Conservation (phyloP, 2,329 filamentous ascomycete genomes). For the Calonectria pseudoturangicola region DNA sequence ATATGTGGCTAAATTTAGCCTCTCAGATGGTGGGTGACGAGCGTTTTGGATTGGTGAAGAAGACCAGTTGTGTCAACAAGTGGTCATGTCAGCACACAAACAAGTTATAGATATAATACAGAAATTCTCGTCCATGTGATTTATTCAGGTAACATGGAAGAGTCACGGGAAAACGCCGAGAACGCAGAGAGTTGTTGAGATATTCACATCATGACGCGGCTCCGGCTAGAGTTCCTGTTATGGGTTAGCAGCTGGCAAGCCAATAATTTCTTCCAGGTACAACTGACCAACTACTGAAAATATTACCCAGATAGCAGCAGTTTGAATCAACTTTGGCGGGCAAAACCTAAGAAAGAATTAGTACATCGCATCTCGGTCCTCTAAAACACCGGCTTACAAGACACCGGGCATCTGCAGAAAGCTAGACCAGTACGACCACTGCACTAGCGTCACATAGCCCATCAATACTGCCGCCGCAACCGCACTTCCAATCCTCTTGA, state of each 20-base stretch:
- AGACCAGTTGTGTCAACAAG: no score
- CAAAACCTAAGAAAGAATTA: constrained; percentile 36
- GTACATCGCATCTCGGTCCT: not conserved
- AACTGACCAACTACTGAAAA: constrained; percentile 39
- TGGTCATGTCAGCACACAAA: not conserved
- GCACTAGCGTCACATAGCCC: constrained; percentile 43
- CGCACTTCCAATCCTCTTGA: constrained; percentile 41
- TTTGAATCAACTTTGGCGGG: constrained; percentile 40
- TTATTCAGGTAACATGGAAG: not conserved
- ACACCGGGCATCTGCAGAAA: constrained; percentile 46
- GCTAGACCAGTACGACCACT: constrained; percentile 48
- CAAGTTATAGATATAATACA: not conserved
- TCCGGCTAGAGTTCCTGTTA: constrained; percentile 40
- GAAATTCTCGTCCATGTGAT: not conserved
- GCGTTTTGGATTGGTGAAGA: not conserved
- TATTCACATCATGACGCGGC: constrained; percentile 40
- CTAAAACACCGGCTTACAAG: constrained; percentile 37
- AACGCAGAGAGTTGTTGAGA: not conserved
- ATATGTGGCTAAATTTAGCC: not conserved
- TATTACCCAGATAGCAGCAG: constrained; percentile 37
- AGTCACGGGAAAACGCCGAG: no score
- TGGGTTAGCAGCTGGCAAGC: constrained; percentile 14
- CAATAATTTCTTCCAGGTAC: no score
- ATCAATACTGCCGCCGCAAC: constrained; percentile 37
- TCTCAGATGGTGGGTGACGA: not conserved